Base-by-base conservation (phyloP, 768 basidiomycete species). In the Leccinum uliginosum region DNA sequence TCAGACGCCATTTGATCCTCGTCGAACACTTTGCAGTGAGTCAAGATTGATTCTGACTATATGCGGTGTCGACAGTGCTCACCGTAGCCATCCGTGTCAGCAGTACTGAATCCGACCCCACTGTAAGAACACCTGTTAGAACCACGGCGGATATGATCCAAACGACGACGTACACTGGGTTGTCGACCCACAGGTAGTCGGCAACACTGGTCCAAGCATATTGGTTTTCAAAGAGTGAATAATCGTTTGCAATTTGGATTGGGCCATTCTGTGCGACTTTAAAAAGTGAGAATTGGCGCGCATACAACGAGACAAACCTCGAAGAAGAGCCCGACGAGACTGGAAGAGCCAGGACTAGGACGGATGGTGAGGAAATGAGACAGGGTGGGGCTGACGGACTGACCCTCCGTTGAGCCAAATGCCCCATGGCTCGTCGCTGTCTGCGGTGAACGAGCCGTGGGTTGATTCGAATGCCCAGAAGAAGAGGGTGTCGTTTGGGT, bases 321-420 rank as follows among this genome's bases (percentile, higher is more conserved):
- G 34, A 85, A 80, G 49, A 86, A 71, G 55, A 85, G 70, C 6
- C 87, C 87, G 46, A 79, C 71, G 65, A 89, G 73, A 67, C 87
- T 86, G 12, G 88, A 89, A 6, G 85, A 80, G 19, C 88, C 88
- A 3, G 87, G 87, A 17, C 87, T 78, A 52, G 32, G 51, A 34
- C 30, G 8, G 3, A 50, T n/a, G 48, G n/a, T 17, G 6, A 15
- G 21, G 23, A 9, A 24, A 23, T 26, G n/a, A 2, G n/a, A n/a
- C n/a, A n/a, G n/a, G 21, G 29, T 7, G 29, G 35, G 30, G 24
- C 11, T 17, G 12, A 54, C 29, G 5, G 15, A 49, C 81, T 49
- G 61, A 84, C 83, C 85, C 86, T 71, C 86, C 87, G 58, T 87
- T 87, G 24, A 89, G 67, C 86, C 86, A 89, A 43, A 89, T 83